Evolutionary conservation across 2,329 filamentous ascomycete species (phyloP), one percentile per base, ranked within the genome.

Genomic region (Cladophialophora yegresii): DNA sequence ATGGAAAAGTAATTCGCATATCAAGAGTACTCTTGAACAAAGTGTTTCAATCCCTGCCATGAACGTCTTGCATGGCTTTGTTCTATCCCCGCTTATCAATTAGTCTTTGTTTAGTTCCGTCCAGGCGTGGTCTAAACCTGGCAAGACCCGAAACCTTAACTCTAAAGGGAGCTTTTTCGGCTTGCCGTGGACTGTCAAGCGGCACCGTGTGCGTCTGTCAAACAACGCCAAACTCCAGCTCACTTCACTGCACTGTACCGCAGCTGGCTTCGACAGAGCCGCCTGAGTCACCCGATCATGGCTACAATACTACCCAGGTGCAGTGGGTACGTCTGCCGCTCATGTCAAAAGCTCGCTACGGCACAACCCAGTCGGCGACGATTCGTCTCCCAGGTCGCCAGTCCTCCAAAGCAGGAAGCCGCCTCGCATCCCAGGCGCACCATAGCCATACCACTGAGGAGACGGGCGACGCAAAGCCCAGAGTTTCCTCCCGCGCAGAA

Each of bases 251-350:
- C 36, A 43, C 36, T 16, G 8, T 9, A 50, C 47, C 51, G 51
- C 26, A 30, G n/a, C 36, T 16, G 51, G 3, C 28, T 33, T 54
- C 51, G 20, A 50, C 3, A n/a, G 47, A 50, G 22, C 47, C 23
- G n/a, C n/a, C n/a, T n/a, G n/a, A 50, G 23, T 54, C 10, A 16
- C 12, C 3, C 51, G 2, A 45, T 22, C 16, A 68, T 68, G 66
- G 47, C 63, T 16, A 65, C 64, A 4, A 60, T 64, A 58, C 47
- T 68, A 7, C 65, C 67, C 8, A 45, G 65, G 45, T 51, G 64
- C 47, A 63, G 59, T 20, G 50, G 55, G 22, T 69, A 66, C 50
- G 57, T 69, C 13, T 69, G 67, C 53, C 63, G 58, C 16, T 63
- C 67, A 22, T 69, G 67, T 30, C 63, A 67, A 55, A 64, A 49